Evolutionary conservation across 257 asterid species (phyloP).

Genomic region (Striga asiatica): DNA sequence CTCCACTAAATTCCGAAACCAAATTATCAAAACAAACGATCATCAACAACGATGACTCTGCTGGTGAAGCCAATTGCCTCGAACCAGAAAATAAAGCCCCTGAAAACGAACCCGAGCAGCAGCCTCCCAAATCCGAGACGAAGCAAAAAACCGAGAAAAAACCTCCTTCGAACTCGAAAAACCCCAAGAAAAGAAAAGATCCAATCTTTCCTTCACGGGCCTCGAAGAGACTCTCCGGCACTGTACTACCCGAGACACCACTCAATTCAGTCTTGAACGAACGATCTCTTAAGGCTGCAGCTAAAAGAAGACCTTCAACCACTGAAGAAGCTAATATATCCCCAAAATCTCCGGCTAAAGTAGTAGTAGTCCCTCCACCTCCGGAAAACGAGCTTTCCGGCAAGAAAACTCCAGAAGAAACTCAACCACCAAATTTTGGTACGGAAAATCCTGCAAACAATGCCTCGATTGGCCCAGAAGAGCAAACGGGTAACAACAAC

Average conservation of each 20-base stretch:
- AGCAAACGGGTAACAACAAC: neutral
- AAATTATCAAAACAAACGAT: constrained; percentile 13
- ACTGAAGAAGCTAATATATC: constrained; percentile 12
- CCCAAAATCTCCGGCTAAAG: neutral
- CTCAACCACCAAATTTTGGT: neutral
- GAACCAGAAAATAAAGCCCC: constrained; percentile 9
- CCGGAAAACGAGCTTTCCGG: neutral
- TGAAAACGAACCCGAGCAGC: constrained; percentile 14
- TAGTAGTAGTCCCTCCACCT: neutral
- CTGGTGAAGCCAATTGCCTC: neutral
- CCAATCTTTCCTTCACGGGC: constrained; percentile 16
- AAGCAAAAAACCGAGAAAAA: neutral
- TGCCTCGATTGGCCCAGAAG: constrained; percentile 12
- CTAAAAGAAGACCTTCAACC: neutral
- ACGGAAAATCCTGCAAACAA: neutral
- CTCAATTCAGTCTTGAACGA: constrained; percentile 14
- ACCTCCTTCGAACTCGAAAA: constrained; percentile 5
- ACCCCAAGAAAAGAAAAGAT: constrained; percentile 20
- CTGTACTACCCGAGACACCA: constrained; percentile 5
- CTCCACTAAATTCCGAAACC: constrained; percentile 12
- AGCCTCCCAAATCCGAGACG: constrained; percentile 15
- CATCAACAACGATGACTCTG: constrained; percentile 5
- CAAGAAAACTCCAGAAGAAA: neutral
- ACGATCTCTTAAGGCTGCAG: constrained; percentile 14
- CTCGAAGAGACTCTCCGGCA: constrained; percentile 23